Evolutionary conservation across 371 early-diverging fungal species (phyloP).

Genomic region (Mortierella sp.): DNA sequence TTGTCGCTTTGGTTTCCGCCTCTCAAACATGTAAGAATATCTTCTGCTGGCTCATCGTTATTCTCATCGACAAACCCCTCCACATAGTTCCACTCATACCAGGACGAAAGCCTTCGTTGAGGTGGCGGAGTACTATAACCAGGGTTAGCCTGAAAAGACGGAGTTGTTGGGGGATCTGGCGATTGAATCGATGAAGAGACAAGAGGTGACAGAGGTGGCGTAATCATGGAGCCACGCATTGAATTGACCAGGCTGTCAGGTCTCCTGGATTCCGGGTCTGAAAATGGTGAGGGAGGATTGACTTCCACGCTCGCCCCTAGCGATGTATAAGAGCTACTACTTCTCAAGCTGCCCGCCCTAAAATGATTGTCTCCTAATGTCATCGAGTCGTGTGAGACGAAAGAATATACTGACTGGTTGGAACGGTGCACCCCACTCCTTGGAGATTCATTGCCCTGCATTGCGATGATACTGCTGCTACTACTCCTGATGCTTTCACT

Average conservation of each 20-base stretch:
- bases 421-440: neutral
- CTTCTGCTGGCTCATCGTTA: neutral
- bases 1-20: neutral
- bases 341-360: neutral
- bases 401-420: neutral
- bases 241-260: neutral
- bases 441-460: neutral
- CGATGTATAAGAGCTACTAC: neutral
- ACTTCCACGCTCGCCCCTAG: too few species aligned
- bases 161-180: neutral
- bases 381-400: neutral
- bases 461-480: neutral
- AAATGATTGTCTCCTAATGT: constrained; percentile 1
- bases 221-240: neutral
- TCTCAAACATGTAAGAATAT: neutral
- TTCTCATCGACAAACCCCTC: neutral
- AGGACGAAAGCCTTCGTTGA: constrained; percentile 6
- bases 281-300: neutral
- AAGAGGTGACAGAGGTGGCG: neutral
- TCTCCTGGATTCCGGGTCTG: neutral
- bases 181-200: neutral
- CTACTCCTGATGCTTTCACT: neutral
- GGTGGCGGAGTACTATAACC: neutral
- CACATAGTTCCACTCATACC: constrained; percentile 8
- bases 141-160: neutral